Evolutionary conservation across 78 protist species (phyloP), one percentile per base, ranked within the genome.

Genomic region (Bigelowiella natans): DNA sequence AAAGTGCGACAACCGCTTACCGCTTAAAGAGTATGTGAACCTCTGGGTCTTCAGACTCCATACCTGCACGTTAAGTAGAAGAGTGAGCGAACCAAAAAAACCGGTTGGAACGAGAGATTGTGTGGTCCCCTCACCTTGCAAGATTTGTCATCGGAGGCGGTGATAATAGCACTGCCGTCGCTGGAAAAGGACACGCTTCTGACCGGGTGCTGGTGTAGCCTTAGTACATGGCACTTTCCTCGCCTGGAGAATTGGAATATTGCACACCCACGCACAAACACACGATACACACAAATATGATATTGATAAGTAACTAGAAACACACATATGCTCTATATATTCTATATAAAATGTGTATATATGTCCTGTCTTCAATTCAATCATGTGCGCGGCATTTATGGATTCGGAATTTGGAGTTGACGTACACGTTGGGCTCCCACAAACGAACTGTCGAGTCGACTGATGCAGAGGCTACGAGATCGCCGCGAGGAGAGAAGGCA

Each of bases 81-180:
- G n/a, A n/a, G n/a, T n/a, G n/a, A n/a, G n/a, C n/a, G n/a, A n/a
- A n/a, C n/a, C n/a, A n/a, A n/a, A n/a, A n/a, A n/a, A n/a, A n/a
- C n/a, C n/a, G n/a, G n/a, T n/a, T n/a, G n/a, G n/a, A n/a, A n/a
- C n/a, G n/a, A n/a, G n/a, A n/a, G n/a, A n/a, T n/a, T n/a, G n/a
- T n/a, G 85, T 2, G 0, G 39, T 2, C 39, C 85, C 34, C 38
- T 11, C 1, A 2, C 91, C 90, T 96, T 96, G 82, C 88, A 86
- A 0, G 96, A 90, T 82, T 96, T 96, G 94, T 95, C 97, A 34
- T 97, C 96, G 0, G 95, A 90, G 0, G 95, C 94, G 0, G 96
- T 40, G 37, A 95, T 26, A 11, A 95, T 51, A 0, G 2, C 1
- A 2, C 83, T 34, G 2, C 94, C 93, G 87, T 94, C 95, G 0